phyloP scores from a whole-genome alignment of 176 grass and related monocot species.

The Eleusine indica region DNA sequence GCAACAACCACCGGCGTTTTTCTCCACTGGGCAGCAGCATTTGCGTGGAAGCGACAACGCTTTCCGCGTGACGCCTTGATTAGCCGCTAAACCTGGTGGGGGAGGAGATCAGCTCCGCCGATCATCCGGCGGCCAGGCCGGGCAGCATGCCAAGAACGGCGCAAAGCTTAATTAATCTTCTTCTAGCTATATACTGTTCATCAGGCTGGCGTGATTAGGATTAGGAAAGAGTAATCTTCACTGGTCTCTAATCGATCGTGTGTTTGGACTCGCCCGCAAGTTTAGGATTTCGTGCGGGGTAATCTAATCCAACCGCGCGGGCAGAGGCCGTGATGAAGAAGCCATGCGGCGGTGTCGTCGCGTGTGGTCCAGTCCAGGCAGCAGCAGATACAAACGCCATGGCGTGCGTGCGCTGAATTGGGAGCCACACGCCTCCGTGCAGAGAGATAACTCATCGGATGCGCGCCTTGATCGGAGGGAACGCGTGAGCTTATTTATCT shows the following conservation, averaged over 20 bases:
- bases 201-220: background rate
- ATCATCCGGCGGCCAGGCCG: background rate
- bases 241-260: background rate
- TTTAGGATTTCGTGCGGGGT: background rate
- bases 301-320: background rate
- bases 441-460: no score
- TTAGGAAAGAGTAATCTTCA: background rate
- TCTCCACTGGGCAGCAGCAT: background rate
- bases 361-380: no score
- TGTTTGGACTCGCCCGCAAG: background rate
- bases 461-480: background rate
- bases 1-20: background rate
- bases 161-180: background rate
- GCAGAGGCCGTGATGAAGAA: no score
- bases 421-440: background rate
- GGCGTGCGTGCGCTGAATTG: background rate
- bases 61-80: constrained; percentile 15
- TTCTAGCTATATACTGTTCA: background rate
- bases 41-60: constrained; percentile 20
- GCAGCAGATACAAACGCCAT: background rate
- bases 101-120: background rate
- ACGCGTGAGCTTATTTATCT: no score
- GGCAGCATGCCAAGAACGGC: background rate
- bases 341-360: no score
- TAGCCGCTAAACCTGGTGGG: background rate